Percentiles rank a stretch among this genome's conserved stretches.
These are phyloP conservation scores for Blepharisma japonicum DNA, from an alignment of 73 alveolate genomes.

Conservation along the genomic window DNA sequence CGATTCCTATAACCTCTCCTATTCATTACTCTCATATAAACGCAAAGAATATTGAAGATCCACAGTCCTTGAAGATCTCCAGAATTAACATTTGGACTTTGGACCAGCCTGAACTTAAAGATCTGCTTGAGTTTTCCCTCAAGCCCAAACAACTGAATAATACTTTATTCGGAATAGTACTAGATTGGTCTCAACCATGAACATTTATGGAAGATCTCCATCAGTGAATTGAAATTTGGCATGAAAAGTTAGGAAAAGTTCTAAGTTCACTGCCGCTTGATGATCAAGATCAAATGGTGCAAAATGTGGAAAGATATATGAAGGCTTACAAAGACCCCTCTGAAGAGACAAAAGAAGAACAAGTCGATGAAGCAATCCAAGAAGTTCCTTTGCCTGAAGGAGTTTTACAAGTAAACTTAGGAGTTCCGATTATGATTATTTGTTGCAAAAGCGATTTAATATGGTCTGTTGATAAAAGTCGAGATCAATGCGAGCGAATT, in stretches of 20 bases:
- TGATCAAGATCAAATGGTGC: conserved; percentile 59
- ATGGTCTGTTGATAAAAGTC: conserved; percentile 47
- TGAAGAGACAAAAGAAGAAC: conserved; percentile 52
- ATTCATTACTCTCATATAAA: conserved; percentile 12
- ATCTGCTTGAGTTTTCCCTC: conserved; percentile 52
- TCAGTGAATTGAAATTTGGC: conserved; percentile 68
- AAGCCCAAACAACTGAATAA: conserved; percentile 71
- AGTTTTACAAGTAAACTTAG: conserved; percentile 71
- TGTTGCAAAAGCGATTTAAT: conserved; percentile 71
- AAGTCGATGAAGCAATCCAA: conserved; percentile 41
- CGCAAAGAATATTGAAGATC: not conserved
- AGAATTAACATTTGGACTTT: conserved; percentile 68
- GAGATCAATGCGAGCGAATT: conserved; percentile 54
- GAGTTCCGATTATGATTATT: conserved; percentile 72
- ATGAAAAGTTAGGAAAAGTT: conserved; percentile 51
- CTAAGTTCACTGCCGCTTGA: conserved; percentile 51
- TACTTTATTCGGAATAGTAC: conserved; percentile 63
- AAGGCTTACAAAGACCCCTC: conserved; percentile 60
- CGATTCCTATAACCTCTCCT: not conserved
- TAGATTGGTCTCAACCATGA: conserved; percentile 82
- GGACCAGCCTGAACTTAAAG: conserved; percentile 67
- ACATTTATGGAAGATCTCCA: conserved; percentile 55
- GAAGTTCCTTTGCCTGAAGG: conserved; percentile 75
- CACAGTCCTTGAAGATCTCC: conserved; percentile 33
- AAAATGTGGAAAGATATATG: conserved; percentile 57